Evolutionary conservation across 139 green algal species (phyloP), one percentile per base, ranked within the genome.

Genomic region (Chlorella sorokiniana): DNA sequence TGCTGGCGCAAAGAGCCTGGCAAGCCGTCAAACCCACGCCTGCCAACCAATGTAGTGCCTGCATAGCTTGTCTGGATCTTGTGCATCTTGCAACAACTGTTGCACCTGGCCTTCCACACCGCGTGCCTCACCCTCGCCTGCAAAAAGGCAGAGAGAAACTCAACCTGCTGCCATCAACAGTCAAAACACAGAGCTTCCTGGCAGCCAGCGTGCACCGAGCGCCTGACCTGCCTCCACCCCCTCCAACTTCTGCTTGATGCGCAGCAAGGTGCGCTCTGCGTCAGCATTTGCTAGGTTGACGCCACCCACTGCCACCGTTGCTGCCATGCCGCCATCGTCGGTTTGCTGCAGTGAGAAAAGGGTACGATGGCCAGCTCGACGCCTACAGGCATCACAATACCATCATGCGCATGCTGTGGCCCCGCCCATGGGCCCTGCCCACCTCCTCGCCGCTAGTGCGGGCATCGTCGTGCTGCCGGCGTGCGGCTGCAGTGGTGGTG

Each of bases 191-290:
- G 48, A 11, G 16, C 48, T 16, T 59, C 48, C 11, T 59, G 48
- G 48, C 48, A 59, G n/a, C n/a, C n/a, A n/a, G n/a, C n/a, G n/a
- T n/a, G n/a, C n/a, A n/a, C n/a, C 63, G 33, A 11, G 9, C 0
- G 42, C 86, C 69, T 86, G 88, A 85, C 91, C 91, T 62, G 71
- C 81, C 78, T 93, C 93, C 61, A 93, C n/a, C 10, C 93, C 96
- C 51, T 95, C 92, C 72, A 99, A 88, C 87, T 98, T 99, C 86
- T 98, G 93, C 88, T 94, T 94, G n/a, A 99, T 91, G 3, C 95
- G 86, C 74, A 98, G 82, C 79, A 99, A 84, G 0, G 92, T 94
- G 18, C 95, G 90, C 84, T 94, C 92, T 14, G 96, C 96, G 73
- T 99, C 96, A 2, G 89, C 91, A 69, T 96, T 97, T 41, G 87